Conservation (phyloP, 2,329 filamentous ascomycete genomes). For the Sarocladiaceae sp. region DNA sequence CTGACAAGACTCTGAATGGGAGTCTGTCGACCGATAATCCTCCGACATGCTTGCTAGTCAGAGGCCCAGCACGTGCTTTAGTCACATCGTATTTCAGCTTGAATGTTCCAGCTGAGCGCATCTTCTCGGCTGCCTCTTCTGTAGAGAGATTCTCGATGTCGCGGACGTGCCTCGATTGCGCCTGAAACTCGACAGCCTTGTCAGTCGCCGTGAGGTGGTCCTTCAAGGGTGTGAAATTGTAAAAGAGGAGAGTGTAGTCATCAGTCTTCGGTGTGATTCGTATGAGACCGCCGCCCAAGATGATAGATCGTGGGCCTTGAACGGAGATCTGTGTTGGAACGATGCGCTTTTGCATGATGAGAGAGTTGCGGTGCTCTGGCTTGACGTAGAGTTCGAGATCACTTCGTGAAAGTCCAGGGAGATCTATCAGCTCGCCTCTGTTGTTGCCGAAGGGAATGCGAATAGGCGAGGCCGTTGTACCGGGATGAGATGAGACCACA, state of each 20-base stretch:
- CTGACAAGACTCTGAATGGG: slow-evolving; percentile 74
- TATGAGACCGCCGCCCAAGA: slow-evolving; percentile 76
- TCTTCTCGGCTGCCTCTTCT: slow-evolving; percentile 52
- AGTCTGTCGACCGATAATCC: slow-evolving; percentile 63
- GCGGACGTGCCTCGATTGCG: slow-evolving; percentile 51
- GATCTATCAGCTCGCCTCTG: slow-evolving; percentile 86
- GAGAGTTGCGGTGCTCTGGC: slow-evolving; percentile 52
- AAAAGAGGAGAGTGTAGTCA: slow-evolving; percentile 67
- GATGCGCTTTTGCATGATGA: slow-evolving; percentile 77
- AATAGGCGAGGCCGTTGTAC: slow-evolving; percentile 93
- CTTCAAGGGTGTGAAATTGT: slow-evolving; percentile 77
- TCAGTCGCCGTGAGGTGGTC: slow-evolving; percentile 74
- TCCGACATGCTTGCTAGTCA: slow-evolving; percentile 60
- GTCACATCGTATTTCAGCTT: slow-evolving; percentile 80
- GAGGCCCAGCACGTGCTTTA: slow-evolving; percentile 67
- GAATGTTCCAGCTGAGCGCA: slow-evolving; percentile 70
- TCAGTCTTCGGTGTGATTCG: slow-evolving; percentile 71
- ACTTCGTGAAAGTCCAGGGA: slow-evolving; percentile 78
- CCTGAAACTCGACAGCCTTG: slow-evolving; percentile 74
- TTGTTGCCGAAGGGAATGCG: slow-evolving; percentile 84
- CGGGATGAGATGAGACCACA: slow-evolving; percentile 78
- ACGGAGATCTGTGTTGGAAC: slow-evolving; percentile 69
- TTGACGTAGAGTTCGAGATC: slow-evolving; percentile 68
- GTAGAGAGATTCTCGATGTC: slow-evolving; percentile 61
- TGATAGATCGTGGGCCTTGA: slow-evolving; percentile 72